Evolutionary conservation across 139 green algal genomes (phyloP).

Genomic region (Bryopsis sp.): DNA sequence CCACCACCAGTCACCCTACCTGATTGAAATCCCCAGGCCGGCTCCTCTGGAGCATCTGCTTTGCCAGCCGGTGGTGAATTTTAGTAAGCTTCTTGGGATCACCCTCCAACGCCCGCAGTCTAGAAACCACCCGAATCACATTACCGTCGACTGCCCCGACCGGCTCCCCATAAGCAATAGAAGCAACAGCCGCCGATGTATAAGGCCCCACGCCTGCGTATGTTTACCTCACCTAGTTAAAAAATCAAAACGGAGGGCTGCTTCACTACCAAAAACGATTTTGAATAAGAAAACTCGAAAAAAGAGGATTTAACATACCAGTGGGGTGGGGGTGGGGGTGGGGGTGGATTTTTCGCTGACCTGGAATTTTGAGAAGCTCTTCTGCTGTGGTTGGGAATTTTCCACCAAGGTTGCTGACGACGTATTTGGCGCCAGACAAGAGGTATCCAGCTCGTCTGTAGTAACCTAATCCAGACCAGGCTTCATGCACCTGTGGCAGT

Average conservation of each 20-base stretch:
- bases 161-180: slow-evolving; percentile 68
- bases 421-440: slow-evolving; percentile 74
- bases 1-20: too few species aligned
- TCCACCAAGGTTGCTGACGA: slow-evolving; percentile 53
- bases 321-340: too few species aligned
- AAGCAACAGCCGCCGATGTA: slow-evolving; percentile 78
- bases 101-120: slow-evolving; percentile 37
- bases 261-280: background rate
- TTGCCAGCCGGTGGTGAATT: slow-evolving; percentile 34
- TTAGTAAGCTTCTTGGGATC: slow-evolving; percentile 31
- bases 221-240: too few species aligned
- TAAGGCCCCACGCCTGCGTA: slow-evolving; percentile 78
- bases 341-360: too few species aligned
- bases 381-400: slow-evolving; percentile 52
- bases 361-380: slow-evolving; percentile 68
- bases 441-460: slow-evolving; percentile 87
- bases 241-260: too few species aligned
- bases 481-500: slow-evolving; percentile 79
- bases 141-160: slow-evolving; percentile 88
- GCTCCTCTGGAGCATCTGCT: slow-evolving; percentile 45
- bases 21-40: slow-evolving; percentile 92
- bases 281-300: slow-evolving; percentile 1
- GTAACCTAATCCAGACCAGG: slow-evolving; percentile 94
- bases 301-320: too few species aligned
- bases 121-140: slow-evolving; percentile 76